Evolutionary conservation across 1,284 basidiomycete genomes (phyloP), one percentile per base, ranked within the genome.

Genomic region (Cryptococcus jaspeensis): DNA sequence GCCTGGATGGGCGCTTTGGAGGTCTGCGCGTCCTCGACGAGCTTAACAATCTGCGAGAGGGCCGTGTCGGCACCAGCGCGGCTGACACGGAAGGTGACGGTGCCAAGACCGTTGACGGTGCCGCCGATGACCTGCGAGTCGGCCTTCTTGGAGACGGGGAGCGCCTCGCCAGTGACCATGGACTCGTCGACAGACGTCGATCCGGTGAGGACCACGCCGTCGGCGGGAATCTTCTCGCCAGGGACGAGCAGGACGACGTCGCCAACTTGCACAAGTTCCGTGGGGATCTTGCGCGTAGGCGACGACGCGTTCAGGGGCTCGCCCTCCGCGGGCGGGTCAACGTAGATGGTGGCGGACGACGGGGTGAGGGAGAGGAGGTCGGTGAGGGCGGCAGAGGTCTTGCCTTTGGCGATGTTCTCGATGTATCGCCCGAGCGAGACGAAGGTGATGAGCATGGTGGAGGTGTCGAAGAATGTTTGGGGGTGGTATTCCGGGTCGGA

Each of bases 11-110:
- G 96, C 1, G 96, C 95, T 77, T 99, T 99, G 60, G 87, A 89
- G 1, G 94, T 97, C 78, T 99, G 96, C 0, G 96, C 96, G 51
- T 99, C 94, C 72, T 98, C 92, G 60, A 99, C 96, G 55, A 99
- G 87, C 69, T 87, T 87, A 61, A 99, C 95, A 62, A 99, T 98
- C 79, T 99, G 96, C 2, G 92, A 84, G 5, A 99, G 83, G 0
- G 94, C 92, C 0, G 96, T 98, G 73, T 99, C 94, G 67, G 92
- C 89, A 48, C 96, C 96, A 1, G 96, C 92, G 22, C 93, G 88
- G 1, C 90, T 93, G 63, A 99, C 92, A 36, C 87, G 78, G 87
- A 99, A 94, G 72, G 99, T 92, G 75, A 99, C 90, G 0, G 92
- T 92, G 12, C 96, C 96, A 4, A 92, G 82, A 0, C 93, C 92